Evolutionary conservation across 108 stramenopile species (phyloP).

Genomic region (Pseudonitzschia multistriata): DNA sequence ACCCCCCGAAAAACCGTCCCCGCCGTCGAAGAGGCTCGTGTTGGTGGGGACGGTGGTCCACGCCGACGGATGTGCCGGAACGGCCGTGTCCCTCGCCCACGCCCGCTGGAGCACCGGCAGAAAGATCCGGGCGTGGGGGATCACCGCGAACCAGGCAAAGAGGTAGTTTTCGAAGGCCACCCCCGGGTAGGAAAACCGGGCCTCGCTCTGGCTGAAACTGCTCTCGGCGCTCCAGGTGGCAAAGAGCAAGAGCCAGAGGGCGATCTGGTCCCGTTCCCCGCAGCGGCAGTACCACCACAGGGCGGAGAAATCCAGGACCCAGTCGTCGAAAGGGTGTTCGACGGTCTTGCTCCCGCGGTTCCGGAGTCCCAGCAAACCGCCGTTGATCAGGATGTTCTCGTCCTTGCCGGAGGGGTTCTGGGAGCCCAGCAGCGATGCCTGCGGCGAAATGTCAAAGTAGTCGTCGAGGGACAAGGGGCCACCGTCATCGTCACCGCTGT

Average conservation of each 20-base stretch:
- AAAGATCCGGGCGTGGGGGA: not conserved
- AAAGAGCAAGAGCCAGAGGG: slow-evolving; percentile 9
- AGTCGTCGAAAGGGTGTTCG: not conserved
- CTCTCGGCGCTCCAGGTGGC: slow-evolving; percentile 15
- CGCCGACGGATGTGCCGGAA: not conserved
- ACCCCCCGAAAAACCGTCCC: not conserved
- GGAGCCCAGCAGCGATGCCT: not conserved
- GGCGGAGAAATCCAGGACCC: not conserved
- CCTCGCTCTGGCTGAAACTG: not conserved
- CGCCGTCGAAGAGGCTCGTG: not conserved
- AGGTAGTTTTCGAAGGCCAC: slow-evolving; percentile 9
- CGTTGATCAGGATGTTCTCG: slow-evolving; percentile 2
- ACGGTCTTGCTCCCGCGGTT: not conserved
- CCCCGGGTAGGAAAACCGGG: not conserved
- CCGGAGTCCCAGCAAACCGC: slow-evolving; percentile 7
- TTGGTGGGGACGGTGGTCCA: not conserved
- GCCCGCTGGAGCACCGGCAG: not conserved
- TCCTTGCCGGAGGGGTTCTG: slow-evolving; percentile 8
- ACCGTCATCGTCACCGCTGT: not conserved
- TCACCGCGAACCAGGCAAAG: not conserved
- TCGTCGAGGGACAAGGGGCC: not conserved
- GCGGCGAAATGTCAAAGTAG: not conserved
- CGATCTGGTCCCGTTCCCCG: slow-evolving; percentile 13
- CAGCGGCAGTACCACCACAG: slow-evolving; percentile 13
- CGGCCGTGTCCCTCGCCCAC: not conserved